Base-by-base conservation (phyloP, 352 stramenopile genomes). In the Thalassiosira hispida region DNA sequence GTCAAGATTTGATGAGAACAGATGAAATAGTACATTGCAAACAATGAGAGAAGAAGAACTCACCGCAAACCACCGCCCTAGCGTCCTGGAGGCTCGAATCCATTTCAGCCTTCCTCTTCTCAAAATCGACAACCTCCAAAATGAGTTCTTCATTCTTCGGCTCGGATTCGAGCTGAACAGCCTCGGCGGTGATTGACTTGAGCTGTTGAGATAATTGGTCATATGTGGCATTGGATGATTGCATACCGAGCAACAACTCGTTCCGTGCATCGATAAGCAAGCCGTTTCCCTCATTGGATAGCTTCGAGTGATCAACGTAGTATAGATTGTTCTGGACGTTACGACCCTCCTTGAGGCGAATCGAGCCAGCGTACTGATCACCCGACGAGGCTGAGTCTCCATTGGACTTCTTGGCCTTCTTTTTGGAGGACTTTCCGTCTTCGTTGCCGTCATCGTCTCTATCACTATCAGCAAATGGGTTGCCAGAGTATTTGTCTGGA, bases 231-330 rank as follows among this genome's bases (percentile, higher is more conserved):
- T 85, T 81, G 0, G 77, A 68, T 29, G 76, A 66, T 31, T 83
- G 55, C 23, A 75, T 27, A 33, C 81, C 60, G 18, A 59, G 49
- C 3, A 77, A 67, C 1, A 93, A 64, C 9, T 87, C 53, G 62
- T 90, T 79, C 18, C 71, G 76, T 3, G 79, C 71, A 9, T 90
- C 83, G 1, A 29, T 31, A 44, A 84, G 67, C 4, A 93, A 59
- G 11, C 75, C 77, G 25, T 85, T 86, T 0, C 76, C 81, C 49
- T 73, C 62, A 49, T 86, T 90, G 9, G 79, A 67, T 9, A 73
- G 51, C 42, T 91, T 89, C 3, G 57, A 83, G 62, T 93, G 78
- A 72, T 92, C 78, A 16, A 89, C 72, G 66, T 88, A 92, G 71
- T 94, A 94, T 5, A 94, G 55, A 31, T 55, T 84, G 22, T 81